Evolutionary conservation across 305 asterid species (phyloP), one percentile per base, ranked within the genome.

Genomic region (Fraxinus platypoda): DNA sequence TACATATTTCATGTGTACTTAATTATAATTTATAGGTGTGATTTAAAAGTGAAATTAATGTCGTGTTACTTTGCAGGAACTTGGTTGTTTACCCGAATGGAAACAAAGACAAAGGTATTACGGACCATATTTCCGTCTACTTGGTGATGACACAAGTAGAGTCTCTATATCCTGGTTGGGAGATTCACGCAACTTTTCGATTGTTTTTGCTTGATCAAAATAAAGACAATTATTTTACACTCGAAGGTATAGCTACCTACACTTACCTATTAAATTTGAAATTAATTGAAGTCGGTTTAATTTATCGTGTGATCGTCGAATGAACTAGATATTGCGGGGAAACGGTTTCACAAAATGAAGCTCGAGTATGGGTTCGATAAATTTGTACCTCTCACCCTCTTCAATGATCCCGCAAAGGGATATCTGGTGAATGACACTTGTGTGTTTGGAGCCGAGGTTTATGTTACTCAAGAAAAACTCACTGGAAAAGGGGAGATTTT

Each of bases 401-500:
- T 92, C 78, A 89, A 84, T 38, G 88, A 92, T 78, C 78, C 89
- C 25, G 76, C 76, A 57, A 88, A 87, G 12, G 97, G 94, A 21
- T 92, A 91, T 85, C 85, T 91, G 49, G 84, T 88, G 1, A 66
- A 89, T 4, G 94, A 90, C 82, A 86, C 74, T 2, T 91, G 92
- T 49, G 87, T 89, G 19, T 87, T 91, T 78, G 97, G 94, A 57
- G 93, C 91, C 13, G 97, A 92, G 71, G 89, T 91, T 31, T 91
- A 90, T 38, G 87, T 91, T 19, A 75, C 84, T 74, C 87, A 74
- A 34, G 90, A 89, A 77, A 88, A 80, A 57, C 82, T 74, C 70
- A 82, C 83, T 0, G 94, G 89, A 30, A 90, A 78, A 87, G 91
- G 88, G 33, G 95, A 92, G 81, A 76, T 84, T 68, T 80, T 92